phyloP scores from a whole-genome alignment of 495 filamentous ascomycete genomes.

The Physcia stellaris region DNA sequence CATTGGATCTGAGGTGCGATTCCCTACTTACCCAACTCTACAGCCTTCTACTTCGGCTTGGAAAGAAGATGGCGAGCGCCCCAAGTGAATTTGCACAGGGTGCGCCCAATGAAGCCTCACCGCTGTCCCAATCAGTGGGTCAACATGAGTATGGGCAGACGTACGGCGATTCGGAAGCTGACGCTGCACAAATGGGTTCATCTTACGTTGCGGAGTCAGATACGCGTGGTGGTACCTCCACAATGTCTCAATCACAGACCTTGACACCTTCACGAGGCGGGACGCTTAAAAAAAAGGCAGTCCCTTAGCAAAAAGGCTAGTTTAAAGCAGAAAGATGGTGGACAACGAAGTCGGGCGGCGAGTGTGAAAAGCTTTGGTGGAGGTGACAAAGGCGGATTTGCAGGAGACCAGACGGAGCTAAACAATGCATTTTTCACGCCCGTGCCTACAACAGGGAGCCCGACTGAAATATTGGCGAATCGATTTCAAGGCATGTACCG shows the following conservation, averaged over 20 bases:
- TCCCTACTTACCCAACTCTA: too few relatives aligned
- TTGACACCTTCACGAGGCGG: conserved; percentile 52
- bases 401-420: conserved; percentile 46
- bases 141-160: too few relatives aligned
- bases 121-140: conserved; percentile 8
- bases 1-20: too few relatives aligned
- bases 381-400: conserved; percentile 34
- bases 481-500: conserved; percentile 68
- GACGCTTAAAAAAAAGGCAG: conserved; percentile 74
- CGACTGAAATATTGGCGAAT: conserved; percentile 79
- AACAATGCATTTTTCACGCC: conserved; percentile 83
- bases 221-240: conserved; percentile 36
- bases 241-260: conserved; percentile 36
- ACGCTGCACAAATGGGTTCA: conserved; percentile 9
- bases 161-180: too few relatives aligned
- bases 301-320: conserved; percentile 62
- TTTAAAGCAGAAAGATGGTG: conserved; percentile 66
- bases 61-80: too few relatives aligned
- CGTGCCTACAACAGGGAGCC: conserved; percentile 72
- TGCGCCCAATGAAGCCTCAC: conserved; percentile 3
- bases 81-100: conserved; percentile 12
- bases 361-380: conserved; percentile 65
- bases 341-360: conserved; percentile 60
- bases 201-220: conserved; percentile 4
- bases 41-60: too few relatives aligned